phyloP scores from a whole-genome alignment of 2,329 filamentous ascomycete genomes.

The Aspergillus versicolor region DNA sequence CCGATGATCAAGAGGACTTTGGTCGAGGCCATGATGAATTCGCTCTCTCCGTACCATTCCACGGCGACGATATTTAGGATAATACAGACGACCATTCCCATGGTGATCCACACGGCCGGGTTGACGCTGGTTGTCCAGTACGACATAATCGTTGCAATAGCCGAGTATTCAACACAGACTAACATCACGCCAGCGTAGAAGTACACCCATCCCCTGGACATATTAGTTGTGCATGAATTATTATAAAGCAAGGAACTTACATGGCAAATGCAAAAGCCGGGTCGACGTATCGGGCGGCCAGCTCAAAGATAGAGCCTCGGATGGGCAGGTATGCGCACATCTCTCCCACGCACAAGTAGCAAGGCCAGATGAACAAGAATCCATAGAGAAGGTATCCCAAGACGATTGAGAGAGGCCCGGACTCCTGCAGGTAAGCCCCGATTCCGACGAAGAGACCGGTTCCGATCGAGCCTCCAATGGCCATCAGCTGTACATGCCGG shows the following conservation, averaged over 20 bases:
- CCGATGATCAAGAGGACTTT: constrained; percentile 70
- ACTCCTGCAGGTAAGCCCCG: constrained; percentile 31
- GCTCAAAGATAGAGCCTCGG: constrained; percentile 47
- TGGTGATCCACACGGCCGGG: constrained; percentile 43
- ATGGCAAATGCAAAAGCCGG: constrained; percentile 46
- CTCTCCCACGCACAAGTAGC: constrained; percentile 31
- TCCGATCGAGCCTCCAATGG: constrained; percentile 14
- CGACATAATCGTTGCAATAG: constrained; percentile 45
- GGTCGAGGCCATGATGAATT: constrained; percentile 69
- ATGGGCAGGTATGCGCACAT: constrained; percentile 38
- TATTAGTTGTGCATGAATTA: neutral
- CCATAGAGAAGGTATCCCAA: constrained; percentile 38
- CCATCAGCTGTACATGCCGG: constrained; percentile 16
- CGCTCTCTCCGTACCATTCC: constrained; percentile 69
- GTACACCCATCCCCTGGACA: constrained; percentile 42
- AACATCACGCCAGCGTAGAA: constrained; percentile 47
- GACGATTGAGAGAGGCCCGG: constrained; percentile 35
- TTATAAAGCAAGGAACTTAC: constrained; percentile 8
- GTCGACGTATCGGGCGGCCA: constrained; percentile 51
- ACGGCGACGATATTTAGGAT: constrained; percentile 69
- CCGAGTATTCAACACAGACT: constrained; percentile 49
- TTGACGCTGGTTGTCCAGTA: constrained; percentile 47
- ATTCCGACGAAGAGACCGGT: constrained; percentile 38
- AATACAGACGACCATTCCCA: constrained; percentile 44
- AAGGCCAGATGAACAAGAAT: constrained; percentile 32